phyloP scores from a whole-genome alignment of 108 stramenopile species.

The Skeletonema marinoi region DNA sequence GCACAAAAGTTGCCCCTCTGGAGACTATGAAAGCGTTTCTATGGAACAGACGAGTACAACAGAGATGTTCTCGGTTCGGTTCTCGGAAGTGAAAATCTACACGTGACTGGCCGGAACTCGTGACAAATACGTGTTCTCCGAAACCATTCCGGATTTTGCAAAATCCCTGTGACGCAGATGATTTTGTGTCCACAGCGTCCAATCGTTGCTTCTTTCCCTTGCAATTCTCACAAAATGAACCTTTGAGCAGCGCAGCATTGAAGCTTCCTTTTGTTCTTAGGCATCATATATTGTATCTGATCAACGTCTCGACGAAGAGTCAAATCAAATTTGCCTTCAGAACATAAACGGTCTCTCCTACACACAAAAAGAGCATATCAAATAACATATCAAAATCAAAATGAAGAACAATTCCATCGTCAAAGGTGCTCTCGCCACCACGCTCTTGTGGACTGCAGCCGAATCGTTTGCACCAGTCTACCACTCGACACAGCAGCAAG shows the following conservation, averaged over 20 bases:
- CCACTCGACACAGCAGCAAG: neutral
- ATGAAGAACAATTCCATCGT: neutral
- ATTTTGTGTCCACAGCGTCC: neutral
- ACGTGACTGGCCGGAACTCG: neutral
- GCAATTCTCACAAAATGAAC: neutral
- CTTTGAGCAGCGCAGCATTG: no score
- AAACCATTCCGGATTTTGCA: neutral
- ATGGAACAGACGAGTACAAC: no score
- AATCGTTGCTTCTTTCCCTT: neutral
- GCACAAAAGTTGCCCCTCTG: no score
- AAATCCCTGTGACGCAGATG: neutral
- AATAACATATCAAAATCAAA: neutral
- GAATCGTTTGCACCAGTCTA: neutral
- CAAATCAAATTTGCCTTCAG: no score
- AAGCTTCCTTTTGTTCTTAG: no score
- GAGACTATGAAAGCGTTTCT: no score
- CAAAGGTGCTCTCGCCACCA: neutral
- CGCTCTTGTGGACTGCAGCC: neutral
- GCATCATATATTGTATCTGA: no score
- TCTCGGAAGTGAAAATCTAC: neutral
- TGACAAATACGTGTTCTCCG: neutral
- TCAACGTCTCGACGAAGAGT: no score
- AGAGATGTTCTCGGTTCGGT: no score
- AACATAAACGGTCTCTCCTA: no score
- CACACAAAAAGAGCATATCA: neutral